Evolutionary conservation across 2,329 filamentous ascomycete species (phyloP).

Genomic region (Dactylellina parvicollis): DNA sequence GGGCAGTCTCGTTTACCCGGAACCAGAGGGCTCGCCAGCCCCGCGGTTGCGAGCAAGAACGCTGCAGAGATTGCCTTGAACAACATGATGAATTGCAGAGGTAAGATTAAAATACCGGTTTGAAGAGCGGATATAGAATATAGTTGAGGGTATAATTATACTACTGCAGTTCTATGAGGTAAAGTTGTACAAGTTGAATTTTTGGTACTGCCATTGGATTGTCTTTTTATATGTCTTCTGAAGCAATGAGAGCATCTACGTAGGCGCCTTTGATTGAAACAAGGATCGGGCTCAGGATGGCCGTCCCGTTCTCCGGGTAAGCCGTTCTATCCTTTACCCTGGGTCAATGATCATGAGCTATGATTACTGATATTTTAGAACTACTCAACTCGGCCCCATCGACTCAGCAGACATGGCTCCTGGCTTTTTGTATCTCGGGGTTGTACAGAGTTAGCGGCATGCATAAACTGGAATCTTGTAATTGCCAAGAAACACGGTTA

Average conservation of each 20-base stretch:
- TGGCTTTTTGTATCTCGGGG: neutral
- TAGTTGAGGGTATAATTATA: neutral
- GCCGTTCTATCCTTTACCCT: slow-evolving; percentile 8
- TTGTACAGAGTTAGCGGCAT: neutral
- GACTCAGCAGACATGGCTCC: neutral
- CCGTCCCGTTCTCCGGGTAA: slow-evolving; percentile 4
- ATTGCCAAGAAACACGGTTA: neutral
- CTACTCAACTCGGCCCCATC: neutral
- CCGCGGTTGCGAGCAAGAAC: slow-evolving; percentile 6
- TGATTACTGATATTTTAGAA: slow-evolving; percentile 9
- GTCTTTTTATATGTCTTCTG: slow-evolving; percentile 3
- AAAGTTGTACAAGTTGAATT: neutral
- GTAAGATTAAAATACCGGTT: neutral
- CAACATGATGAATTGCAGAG: neutral
- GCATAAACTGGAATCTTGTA: neutral
- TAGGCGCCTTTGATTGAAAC: neutral
- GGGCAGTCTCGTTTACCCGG: slow-evolving; percentile 4
- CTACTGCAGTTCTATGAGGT: neutral
- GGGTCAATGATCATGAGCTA: slow-evolving; percentile 5
- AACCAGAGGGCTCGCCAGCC: neutral
- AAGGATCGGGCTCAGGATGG: slow-evolving; percentile 1
- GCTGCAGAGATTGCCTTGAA: neutral
- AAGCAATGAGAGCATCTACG: neutral
- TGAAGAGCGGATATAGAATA: neutral
- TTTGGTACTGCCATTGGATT: neutral